Evolutionary conservation across 139 green algal species (phyloP).

Genomic region (Tetradesmus lagerheimii): DNA sequence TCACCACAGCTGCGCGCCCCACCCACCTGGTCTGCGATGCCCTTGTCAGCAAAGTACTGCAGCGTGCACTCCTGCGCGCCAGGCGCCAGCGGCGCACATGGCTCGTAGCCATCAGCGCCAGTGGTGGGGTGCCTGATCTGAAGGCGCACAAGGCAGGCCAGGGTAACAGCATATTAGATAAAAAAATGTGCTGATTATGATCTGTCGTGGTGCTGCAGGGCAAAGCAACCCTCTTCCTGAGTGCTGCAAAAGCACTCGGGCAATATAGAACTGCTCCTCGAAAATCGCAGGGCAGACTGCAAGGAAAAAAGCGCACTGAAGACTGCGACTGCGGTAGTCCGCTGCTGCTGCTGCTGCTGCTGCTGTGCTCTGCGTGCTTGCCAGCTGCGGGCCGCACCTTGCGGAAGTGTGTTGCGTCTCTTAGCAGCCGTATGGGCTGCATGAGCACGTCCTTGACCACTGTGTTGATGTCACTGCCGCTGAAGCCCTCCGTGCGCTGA

Average conservation of each 20-base stretch:
- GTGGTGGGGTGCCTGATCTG: constrained; percentile 21
- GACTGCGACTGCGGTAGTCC: neutral
- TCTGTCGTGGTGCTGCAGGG: no score
- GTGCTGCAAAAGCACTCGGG: no score
- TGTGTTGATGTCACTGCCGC: constrained; percentile 84
- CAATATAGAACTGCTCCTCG: no score
- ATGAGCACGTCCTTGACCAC: constrained; percentile 98
- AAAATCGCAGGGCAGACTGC: no score
- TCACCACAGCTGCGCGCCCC: no score
- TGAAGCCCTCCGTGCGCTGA: constrained; percentile 90
- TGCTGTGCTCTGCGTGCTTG: neutral
- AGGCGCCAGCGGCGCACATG: constrained; percentile 85
- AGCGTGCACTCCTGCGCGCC: constrained; percentile 80
- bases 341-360: neutral
- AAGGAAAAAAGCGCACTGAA: neutral
- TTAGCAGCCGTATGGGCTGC: constrained; percentile 93
- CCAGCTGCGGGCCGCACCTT: constrained; percentile 47
- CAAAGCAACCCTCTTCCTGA: neutral
- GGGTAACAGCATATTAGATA: no score
- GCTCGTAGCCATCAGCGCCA: constrained; percentile 58
- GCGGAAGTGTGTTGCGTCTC: constrained; percentile 96
- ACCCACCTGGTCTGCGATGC: constrained; percentile 71
- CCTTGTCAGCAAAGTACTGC: constrained; percentile 77
- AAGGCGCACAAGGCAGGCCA: no score
- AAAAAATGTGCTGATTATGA: no score